A percentile compares a stretch with the other conserved stretches of the same genome.
Evolutionary conservation across 2,329 filamentous ascomycete species (phyloP).

Genomic region (Neospermospora avenae): DNA sequence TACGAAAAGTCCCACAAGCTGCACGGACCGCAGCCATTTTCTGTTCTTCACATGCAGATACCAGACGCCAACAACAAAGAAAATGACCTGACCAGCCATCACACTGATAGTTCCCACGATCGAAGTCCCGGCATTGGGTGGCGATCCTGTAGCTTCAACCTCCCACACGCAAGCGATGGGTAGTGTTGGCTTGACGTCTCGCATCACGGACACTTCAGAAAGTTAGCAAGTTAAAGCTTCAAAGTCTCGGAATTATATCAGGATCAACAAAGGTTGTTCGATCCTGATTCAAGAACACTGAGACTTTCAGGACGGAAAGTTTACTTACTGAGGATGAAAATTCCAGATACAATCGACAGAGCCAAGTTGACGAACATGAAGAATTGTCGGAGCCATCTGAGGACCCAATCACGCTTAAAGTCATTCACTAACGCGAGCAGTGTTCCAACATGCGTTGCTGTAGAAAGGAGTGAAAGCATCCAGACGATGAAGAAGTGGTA

Average conservation of each 20-base stretch:
- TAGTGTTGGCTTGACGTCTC: constrained; percentile 59
- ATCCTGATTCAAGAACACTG: too few species aligned
- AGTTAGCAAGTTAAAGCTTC: too few species aligned
- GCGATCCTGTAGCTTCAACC: constrained; percentile 37
- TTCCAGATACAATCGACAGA: constrained; percentile 71
- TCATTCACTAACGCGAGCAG: constrained; percentile 63
- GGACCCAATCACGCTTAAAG: constrained; percentile 63
- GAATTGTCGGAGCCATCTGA: constrained; percentile 62
- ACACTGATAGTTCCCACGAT: constrained; percentile 59
- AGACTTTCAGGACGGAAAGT: too few species aligned
- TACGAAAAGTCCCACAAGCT: constrained; percentile 33
- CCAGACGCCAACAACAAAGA: constrained; percentile 60
- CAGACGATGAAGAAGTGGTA: constrained; percentile 72
- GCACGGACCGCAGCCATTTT: constrained; percentile 52
- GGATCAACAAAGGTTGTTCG: too few species aligned
- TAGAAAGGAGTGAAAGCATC: constrained; percentile 63
- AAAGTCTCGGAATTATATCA: too few species aligned
- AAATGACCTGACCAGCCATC: constrained; percentile 54
- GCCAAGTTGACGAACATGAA: constrained; percentile 64
- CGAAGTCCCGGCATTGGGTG: constrained; percentile 44
- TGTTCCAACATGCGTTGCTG: constrained; percentile 62
- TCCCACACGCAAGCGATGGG: constrained; percentile 62
- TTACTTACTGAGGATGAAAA: constrained; percentile 97
- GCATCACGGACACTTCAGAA: constrained; percentile 93
- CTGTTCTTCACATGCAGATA: constrained; percentile 57